A percentile compares a stretch with the other conserved stretches of the same genome.
phyloP scores from a whole-genome alignment of 805 yeast genomes.

The Sugiyamaella mastotermitis region DNA sequence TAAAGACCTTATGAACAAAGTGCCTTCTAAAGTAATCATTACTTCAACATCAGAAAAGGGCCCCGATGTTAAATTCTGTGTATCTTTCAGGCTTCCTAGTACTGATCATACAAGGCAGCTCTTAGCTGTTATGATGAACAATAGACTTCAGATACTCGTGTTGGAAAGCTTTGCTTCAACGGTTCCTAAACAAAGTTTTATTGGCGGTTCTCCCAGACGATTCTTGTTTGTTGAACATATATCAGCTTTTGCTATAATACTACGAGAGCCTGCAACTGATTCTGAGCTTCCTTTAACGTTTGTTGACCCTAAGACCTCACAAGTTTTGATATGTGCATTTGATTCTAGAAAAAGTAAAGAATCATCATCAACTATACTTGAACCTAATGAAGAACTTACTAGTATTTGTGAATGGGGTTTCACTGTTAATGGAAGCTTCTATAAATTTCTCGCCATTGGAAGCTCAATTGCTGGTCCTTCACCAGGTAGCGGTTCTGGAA shows the following conservation, averaged over 20 bases:
- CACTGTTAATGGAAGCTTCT: conserved; percentile 4
- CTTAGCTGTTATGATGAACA: conserved; percentile 10
- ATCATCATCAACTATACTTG: background rate
- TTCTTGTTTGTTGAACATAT: conserved; percentile 14
- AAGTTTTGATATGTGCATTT: too few relatives aligned
- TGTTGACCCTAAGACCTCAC: conserved; percentile 10
- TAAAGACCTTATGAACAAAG: too few relatives aligned
- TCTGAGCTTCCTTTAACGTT: conserved; percentile 4
- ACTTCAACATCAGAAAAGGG: too few relatives aligned
- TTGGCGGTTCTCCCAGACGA: conserved; percentile 14
- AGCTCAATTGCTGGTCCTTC: too few relatives aligned
- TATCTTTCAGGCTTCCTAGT: too few relatives aligned
- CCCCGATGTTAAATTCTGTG: too few relatives aligned
- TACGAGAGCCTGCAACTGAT: background rate
- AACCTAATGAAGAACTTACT: conserved; percentile 9
- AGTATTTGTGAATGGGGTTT: conserved; percentile 14
- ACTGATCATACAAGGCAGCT: background rate
- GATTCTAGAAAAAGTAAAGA: too few relatives aligned
- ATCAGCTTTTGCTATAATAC: conserved; percentile 13
- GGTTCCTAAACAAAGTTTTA: conserved; percentile 3
- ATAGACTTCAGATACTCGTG: conserved; percentile 7
- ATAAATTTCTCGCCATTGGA: conserved; percentile 15
- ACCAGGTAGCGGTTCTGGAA: too few relatives aligned
- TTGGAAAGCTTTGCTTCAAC: conserved; percentile 6
- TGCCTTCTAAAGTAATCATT: too few relatives aligned